A percentile compares a stretch with the other conserved stretches of the same genome.
Evolutionary conservation across 2,329 filamentous ascomycete genomes (phyloP).

Genomic region (Nannizziopsis barbatae): DNA sequence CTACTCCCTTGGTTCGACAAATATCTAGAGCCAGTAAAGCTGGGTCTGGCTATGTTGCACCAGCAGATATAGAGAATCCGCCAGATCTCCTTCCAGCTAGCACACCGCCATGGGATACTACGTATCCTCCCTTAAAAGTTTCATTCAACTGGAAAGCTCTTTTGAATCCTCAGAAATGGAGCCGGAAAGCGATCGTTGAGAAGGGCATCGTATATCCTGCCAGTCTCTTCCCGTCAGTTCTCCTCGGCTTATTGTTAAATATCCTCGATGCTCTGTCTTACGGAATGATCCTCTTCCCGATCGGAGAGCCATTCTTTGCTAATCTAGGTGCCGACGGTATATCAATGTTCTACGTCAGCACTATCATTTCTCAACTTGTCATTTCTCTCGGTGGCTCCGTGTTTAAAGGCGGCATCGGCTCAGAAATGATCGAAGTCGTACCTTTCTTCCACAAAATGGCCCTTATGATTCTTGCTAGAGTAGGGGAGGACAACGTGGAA

Average conservation of each 20-base stretch:
- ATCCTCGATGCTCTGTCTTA: conserved; percentile 92
- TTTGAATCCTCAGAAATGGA: conserved; percentile 59
- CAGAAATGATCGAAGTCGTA: conserved; percentile 96
- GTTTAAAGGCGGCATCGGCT: conserved; percentile 84
- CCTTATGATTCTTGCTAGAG: conserved; percentile 63
- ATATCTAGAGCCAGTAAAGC: background rate
- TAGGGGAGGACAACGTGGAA: conserved; percentile 70
- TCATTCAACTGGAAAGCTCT: conserved; percentile 25
- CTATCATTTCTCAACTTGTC: conserved; percentile 81
- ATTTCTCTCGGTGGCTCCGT: conserved; percentile 76
- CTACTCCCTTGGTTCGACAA: conserved; percentile 2
- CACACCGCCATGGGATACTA: background rate
- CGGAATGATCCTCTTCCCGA: conserved; percentile 89
- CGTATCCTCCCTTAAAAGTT: background rate
- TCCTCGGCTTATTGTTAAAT: conserved; percentile 80
- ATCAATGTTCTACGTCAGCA: conserved; percentile 97
- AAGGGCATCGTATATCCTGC: conserved; percentile 55
- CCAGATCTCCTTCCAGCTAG: background rate
- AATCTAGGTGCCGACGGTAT: conserved; percentile 85
- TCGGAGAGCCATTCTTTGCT: conserved; percentile 76
- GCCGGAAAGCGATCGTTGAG: conserved; percentile 53
- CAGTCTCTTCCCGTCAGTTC: conserved; percentile 68
- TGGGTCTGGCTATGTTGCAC: background rate
- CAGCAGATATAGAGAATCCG: conserved; percentile 24
- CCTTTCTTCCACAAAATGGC: conserved; percentile 99